phyloP scores from a whole-genome alignment of 768 basidiomycete genomes.

The Lactifluus hygrophoroides region DNA sequence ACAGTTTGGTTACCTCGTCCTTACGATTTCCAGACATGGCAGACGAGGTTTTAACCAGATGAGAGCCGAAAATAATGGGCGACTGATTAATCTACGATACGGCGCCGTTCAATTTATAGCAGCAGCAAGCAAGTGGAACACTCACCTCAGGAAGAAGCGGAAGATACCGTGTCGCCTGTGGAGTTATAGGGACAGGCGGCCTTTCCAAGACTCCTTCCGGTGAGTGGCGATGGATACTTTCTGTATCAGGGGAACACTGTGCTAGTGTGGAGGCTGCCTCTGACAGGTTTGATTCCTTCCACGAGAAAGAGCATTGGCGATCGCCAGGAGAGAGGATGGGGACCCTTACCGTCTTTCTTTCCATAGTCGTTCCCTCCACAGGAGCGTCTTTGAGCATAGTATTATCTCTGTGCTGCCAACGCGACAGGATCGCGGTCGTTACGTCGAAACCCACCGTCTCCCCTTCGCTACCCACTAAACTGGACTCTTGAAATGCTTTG shows the following conservation, averaged over 20 bases:
- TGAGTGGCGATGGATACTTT: neutral
- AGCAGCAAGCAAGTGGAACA: neutral
- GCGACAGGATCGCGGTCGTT: neutral
- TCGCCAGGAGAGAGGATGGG: neutral
- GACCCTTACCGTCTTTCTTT: neutral
- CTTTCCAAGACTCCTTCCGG: neutral
- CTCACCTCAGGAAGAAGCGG: constrained; percentile 5
- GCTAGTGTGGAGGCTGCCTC: neutral
- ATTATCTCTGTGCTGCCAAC: constrained; percentile 10
- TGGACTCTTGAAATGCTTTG: neutral
- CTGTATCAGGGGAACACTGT: neutral
- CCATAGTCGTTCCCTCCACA: too few relatives aligned
- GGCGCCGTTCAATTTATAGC: neutral
- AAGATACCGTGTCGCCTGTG: neutral
- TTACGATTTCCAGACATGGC: neutral
- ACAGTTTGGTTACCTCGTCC: neutral
- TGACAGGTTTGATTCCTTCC: neutral
- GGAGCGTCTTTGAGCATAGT: neutral
- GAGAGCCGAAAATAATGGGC: constrained; percentile 1
- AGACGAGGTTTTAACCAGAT: neutral
- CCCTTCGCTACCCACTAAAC: neutral
- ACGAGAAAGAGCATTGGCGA: neutral
- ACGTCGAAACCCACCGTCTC: neutral
- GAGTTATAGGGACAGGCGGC: neutral
- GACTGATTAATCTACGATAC: constrained; percentile 1